A percentile compares a stretch with the other conserved stretches of the same genome.
Conservation (phyloP, 2,329 filamentous ascomycete genomes). For the Aspergillus amoenus region DNA sequence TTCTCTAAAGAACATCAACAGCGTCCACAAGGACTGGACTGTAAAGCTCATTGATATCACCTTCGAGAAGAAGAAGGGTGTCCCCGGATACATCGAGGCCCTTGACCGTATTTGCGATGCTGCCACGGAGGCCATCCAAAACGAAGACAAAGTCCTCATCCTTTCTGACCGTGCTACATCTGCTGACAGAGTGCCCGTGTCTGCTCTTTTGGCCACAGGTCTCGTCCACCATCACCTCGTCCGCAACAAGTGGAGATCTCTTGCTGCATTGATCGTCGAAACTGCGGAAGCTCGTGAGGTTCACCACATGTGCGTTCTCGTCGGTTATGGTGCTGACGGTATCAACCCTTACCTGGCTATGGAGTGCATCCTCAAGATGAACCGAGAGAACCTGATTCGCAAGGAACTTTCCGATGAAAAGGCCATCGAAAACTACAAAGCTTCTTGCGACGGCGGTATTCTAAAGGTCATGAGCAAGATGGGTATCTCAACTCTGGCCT, state of each 20-base stretch:
- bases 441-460: conserved; percentile 93
- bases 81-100: conserved; percentile 80
- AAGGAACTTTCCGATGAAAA: conserved; percentile 81
- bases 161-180: conserved; percentile 86
- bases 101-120: conserved; percentile 86
- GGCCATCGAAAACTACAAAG: conserved; percentile 93
- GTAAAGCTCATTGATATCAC: conserved; percentile 90
- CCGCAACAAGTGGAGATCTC: conserved; percentile 91
- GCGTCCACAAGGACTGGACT: conserved; percentile 74
- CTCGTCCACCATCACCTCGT: conserved; percentile 96
- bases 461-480: conserved; percentile 99
- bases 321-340: conserved; percentile 92
- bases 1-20: conserved; percentile 73
- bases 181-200: conserved; percentile 78
- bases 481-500: conserved; percentile 95
- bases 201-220: conserved; percentile 81
- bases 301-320: conserved; percentile 97
- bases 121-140: conserved; percentile 78
- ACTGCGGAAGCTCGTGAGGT: conserved; percentile 95
- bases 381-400: conserved; percentile 86
- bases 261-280: conserved; percentile 83
- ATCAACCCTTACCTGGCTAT: conserved; percentile 94
- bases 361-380: conserved; percentile 96
- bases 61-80: conserved; percentile 81
- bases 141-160: conserved; percentile 79